phyloP scores from a whole-genome alignment of 75 land plant species.

The Cupressus sempervirens region DNA sequence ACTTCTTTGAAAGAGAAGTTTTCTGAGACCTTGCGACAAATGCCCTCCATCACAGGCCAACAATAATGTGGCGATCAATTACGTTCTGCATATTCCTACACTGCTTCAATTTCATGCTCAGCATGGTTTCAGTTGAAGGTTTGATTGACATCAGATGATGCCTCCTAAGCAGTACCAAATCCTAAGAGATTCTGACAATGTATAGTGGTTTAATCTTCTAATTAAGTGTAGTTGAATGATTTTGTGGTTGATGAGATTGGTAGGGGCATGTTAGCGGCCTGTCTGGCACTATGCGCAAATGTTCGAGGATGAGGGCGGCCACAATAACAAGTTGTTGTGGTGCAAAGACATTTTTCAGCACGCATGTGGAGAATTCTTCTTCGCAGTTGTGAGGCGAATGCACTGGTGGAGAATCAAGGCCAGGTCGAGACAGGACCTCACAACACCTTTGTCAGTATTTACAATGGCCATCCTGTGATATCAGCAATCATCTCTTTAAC shows the following conservation, averaged over 20 bases:
- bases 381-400: conserved; percentile 72
- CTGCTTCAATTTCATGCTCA: neutral
- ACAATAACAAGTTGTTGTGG: conserved; percentile 59
- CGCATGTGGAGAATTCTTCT: conserved; percentile 61
- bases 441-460: conserved; percentile 76
- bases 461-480: conserved; percentile 70
- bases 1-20: neutral
- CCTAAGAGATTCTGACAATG: neutral
- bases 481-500: conserved; percentile 65
- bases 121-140: neutral
- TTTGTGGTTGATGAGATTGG: conserved; percentile 41
- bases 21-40: neutral
- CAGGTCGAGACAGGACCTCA: conserved; percentile 59
- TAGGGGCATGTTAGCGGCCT: conserved; percentile 35
- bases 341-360: conserved; percentile 48
- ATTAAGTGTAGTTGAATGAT: neutral
- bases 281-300: conserved; percentile 46
- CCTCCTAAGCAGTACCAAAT: neutral
- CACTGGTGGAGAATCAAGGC: conserved; percentile 67
- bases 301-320: conserved; percentile 44
- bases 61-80: neutral
- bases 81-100: neutral
- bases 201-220: neutral
- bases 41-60: neutral
- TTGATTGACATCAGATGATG: too few species aligned